Base-by-base conservation (phyloP, 352 stramenopile species). In the Phytophthora citrophthora region DNA sequence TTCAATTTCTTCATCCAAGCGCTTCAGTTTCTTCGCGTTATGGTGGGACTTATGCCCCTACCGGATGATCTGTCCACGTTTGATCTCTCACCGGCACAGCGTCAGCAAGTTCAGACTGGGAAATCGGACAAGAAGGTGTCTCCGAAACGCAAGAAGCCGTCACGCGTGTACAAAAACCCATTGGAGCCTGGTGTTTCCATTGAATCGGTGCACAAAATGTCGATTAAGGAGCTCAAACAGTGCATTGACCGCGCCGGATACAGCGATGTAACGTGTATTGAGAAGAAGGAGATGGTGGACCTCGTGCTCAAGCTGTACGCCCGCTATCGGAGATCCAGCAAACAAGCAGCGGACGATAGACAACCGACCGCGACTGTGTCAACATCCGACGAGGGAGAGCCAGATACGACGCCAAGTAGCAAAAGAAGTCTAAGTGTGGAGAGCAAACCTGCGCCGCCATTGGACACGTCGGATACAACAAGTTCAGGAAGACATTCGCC, bases 231-330 rank as follows among this genome's bases (percentile, higher is more conserved):
- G 46, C 72, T 95, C n/a, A 95, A 94, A 54, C 67, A 81, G 44
- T 85, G 78, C 18, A 85, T 93, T 20, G 77, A 83, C 18, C 78
- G 83, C 16, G 85, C 81, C 1, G 85, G 86, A 7, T 91, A 91
- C 41, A 85, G 81, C 24, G 81, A 92, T 52, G 70, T 87, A 13
- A 76, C 84, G 27, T 90, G 86, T 46, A 84, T 95, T 38, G 87
- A 95, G 61, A 95, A 94, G 66, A 74, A 78, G 40, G 87, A 95
- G 23, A 74, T 95, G 36, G 74, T 95, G 44, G 83, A 94, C 9
- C 76, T 95, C n/a, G 83, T 94, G 34, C 66, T 92, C 16, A 93
- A 92, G 66, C 73, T 95, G 1, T 87, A 93, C 53, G 68, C 72
- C 12, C 79, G 83, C n/a, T 88, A 91, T 51, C 70, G 76, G 48